Evolutionary conservation across 75 land plant genomes (phyloP), one percentile per base, ranked within the genome.

Genomic region (Pseudotsuga menziesii): DNA sequence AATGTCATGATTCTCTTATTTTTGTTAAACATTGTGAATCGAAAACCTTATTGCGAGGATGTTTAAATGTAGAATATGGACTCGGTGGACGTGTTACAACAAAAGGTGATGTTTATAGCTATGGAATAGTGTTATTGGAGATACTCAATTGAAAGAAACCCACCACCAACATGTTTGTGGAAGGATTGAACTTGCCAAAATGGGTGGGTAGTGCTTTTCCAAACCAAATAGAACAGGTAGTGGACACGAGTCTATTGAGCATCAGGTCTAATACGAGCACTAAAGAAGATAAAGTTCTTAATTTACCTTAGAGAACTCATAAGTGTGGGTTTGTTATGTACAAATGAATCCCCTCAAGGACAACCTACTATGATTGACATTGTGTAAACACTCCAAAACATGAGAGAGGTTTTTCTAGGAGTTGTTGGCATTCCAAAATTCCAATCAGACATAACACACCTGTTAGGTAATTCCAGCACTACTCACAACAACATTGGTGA

Each of bases 51-150:
- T 0, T 17, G 1, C 1, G 32, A 1, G 32, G 23, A 23, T 23
- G 5, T 64, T 44, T 82, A 70, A 29, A 29, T 56, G 81, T 80
- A 26, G 83, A 82, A 57, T 82, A 82, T 32, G 80, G 48, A 60
- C n/a, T 72, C 6, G 73, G 58, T 1, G 29, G 60, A n/a, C 57
- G 73, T 35, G 32, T 82, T 58, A 77, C 80, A 9, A 72, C 58
- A 58, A 82, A 78, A 58, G 73, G 80, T 29, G 83, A 82, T 72
- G 79, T 82, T 39, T 82, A 82, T 36, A 82, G 83, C 80, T 82
- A 59, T 60, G 83, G 83, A 17, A 81, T 82, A 5, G 62, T 82
- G 57, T 59, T 82, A 56, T 60, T 82, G 60, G 83, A 82, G 64
- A 73, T 82, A 57, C 11, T 82, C 4, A 82, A 80, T 17, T 75